Evolutionary conservation across 176 grass and related monocot species (phyloP).

Genomic region (Canna indica): DNA sequence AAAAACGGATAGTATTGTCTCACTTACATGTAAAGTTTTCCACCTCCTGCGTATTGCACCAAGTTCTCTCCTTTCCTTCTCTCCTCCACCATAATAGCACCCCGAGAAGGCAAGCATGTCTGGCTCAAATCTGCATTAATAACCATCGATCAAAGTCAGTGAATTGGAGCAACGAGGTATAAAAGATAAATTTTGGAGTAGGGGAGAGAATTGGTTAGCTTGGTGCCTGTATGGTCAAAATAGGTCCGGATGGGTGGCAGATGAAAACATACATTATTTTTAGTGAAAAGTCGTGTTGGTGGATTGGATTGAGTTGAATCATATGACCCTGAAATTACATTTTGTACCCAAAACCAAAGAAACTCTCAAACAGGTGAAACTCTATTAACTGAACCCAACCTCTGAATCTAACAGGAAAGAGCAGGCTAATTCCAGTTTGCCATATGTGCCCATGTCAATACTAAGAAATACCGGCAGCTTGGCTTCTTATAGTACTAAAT

Average conservation of each 20-base stretch:
- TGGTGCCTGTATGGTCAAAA: not conserved
- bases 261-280: not conserved
- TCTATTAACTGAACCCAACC: not conserved
- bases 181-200: not conserved
- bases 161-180: not conserved
- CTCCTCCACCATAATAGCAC: conserved; percentile 15
- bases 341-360: not conserved
- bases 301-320: not conserved
- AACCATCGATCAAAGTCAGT: not conserved
- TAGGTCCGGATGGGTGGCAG: not conserved
- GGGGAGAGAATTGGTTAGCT: not conserved
- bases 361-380: not conserved
- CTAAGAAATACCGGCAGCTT: too few relatives aligned
- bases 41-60: conserved; percentile 19
- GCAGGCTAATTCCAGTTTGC: not conserved
- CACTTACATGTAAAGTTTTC: conserved; percentile 19
- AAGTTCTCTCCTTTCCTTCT: conserved; percentile 17
- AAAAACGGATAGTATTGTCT: not conserved
- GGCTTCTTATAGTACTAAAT: too few relatives aligned
- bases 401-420: not conserved
- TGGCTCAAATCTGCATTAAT: conserved; percentile 8
- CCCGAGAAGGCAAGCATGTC: conserved; percentile 19
- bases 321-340: not conserved
- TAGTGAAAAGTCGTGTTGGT: not conserved
- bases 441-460: not conserved